Evolutionary conservation across 2,329 filamentous ascomycete species (phyloP), one percentile per base, ranked within the genome.

Genomic region (Corinectria fuckeliana): DNA sequence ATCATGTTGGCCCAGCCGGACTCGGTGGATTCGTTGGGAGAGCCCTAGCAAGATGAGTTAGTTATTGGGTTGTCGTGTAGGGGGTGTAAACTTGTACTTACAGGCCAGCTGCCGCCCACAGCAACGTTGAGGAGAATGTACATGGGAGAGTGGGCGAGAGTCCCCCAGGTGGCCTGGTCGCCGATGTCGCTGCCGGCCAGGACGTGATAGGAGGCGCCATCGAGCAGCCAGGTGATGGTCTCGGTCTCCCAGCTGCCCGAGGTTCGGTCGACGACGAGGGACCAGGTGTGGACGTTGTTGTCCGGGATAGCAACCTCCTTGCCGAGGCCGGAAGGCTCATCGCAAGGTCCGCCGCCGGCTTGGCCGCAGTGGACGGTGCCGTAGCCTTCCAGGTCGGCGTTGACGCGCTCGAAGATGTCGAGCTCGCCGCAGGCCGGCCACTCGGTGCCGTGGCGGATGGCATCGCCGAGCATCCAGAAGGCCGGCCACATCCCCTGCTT

Each of bases 401-500:
- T 80, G 60, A 84, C 74, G 25, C 76, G 78, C 74, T 84, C 82
- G 50, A 83, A 75, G 58, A 82, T 76, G 64, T 84, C 82, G 44
- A 84, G 71, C 74, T 84, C 82, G 23, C 82, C 82, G 63, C 80
- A 82, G 7, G 70, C 72, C 0, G 82, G 82, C 82, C 82, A 84
- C 18, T 63, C 60, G 2, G 76, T 79, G 11, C 81, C 81, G 60
- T 74, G 69, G 6, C 81, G 78, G 50, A 83, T 72, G 14, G 79
- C 73, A 58, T 81, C 75, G 10, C 82, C 82, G 1, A 84, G 76
- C 52, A 82, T 72, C 82, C 82, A 84, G 66, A 84, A 84, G 3
- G 82, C 82, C 2, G 82, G 81, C 82, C 82, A 84, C 62, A 84
- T 75, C 11, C 82, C 82, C 64, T 80, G 75, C 72, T 82, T 82